Base-by-base conservation (phyloP, 2,329 filamentous ascomycete genomes). In the Botrytis sinoallii region DNA sequence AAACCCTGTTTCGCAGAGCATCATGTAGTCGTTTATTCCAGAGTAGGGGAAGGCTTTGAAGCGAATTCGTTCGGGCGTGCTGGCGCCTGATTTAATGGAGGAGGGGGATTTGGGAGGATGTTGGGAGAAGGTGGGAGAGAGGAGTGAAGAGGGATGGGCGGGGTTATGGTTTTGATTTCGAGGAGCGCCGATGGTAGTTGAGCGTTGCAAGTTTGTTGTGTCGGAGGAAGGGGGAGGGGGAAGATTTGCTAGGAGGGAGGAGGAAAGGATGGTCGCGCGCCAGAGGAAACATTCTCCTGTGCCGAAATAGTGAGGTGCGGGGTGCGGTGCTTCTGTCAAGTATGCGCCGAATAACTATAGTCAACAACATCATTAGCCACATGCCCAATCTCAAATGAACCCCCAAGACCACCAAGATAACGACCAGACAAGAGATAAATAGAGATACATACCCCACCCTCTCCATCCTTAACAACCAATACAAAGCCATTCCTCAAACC, bases 31-130 rank as follows among this genome's bases (percentile, higher is more conserved):
- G 82, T 99, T 98, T 59, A 97, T 89, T 8, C 96, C 96, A 73
- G 93, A 97, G 81, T 98, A 98, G 0, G 95, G 95, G 79, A 98
- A 99, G 0, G 95, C 95, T 83, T 97, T 98, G 87, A 99, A 99
- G 32, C 96, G 90, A 77, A 98, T 93, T 40, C 90, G 88, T 75
- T 95, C 93, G 7, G 90, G 88, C 6, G 90, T 89, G 40, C 86
- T 87, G 1, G 87, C 79, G 8, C 77, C 78, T 12, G 80, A 79
- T 75, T 44, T 57, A 46, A 61, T 61, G 20, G 71, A 78, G 74
- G 75, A 77, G 71, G 35, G 75, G 75, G 57, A 75, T 61, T 76
- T 80, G 46, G 78, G 83, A 72, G 78, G 72, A 32, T 10, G 29
- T 40, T 61, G 63, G 7, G 73, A 74, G 29, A 35, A 42, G 20